Conservation (phyloP, 495 filamentous ascomycete genomes). For the Penicillium riverlandense region DNA sequence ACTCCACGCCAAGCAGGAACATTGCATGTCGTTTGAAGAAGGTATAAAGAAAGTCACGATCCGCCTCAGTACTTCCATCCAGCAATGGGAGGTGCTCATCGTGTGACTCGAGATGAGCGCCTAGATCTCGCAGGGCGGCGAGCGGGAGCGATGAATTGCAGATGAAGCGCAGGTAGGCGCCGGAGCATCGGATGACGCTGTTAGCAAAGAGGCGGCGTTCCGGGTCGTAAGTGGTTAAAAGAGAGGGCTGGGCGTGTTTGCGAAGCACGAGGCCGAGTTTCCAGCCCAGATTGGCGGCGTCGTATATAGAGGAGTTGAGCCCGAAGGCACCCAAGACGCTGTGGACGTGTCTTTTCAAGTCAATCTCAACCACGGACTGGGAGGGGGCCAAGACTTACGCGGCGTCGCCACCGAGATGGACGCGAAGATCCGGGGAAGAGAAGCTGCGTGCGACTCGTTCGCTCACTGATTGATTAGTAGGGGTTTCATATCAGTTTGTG, state of each 20-base stretch:
- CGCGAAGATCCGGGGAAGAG: slow-evolving; percentile 16
- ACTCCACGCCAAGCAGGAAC: too few relatives aligned
- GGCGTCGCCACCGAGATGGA: slow-evolving; percentile 31
- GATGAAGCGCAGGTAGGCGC: slow-evolving; percentile 24
- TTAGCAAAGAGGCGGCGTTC: slow-evolving; percentile 22
- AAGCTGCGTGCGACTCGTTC: slow-evolving; percentile 30
- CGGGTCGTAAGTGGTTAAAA: slow-evolving; percentile 17
- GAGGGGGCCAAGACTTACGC: slow-evolving; percentile 11
- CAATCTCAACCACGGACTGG: too few relatives aligned
- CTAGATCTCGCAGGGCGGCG: too few relatives aligned
- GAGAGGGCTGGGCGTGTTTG: too few relatives aligned
- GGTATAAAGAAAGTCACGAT: too few relatives aligned
- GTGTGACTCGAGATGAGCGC: too few relatives aligned
- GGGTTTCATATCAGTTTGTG: slow-evolving; percentile 7
- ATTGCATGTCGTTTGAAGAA: too few relatives aligned
- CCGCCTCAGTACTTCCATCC: too few relatives aligned
- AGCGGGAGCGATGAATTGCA: slow-evolving; percentile 14
- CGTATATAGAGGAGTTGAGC: slow-evolving; percentile 31
- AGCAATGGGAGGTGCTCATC: too few relatives aligned
- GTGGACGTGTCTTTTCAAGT: slow-evolving; percentile 13
- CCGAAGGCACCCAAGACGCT: slow-evolving; percentile 34
- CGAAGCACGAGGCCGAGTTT: slow-evolving; percentile 28
- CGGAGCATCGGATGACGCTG: slow-evolving; percentile 17
- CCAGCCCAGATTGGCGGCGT: slow-evolving; percentile 31
- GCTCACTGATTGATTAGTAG: background rate